phyloP scores from a whole-genome alignment of 2,329 filamentous ascomycete species.

The Aspergillus pseudoterreus region DNA sequence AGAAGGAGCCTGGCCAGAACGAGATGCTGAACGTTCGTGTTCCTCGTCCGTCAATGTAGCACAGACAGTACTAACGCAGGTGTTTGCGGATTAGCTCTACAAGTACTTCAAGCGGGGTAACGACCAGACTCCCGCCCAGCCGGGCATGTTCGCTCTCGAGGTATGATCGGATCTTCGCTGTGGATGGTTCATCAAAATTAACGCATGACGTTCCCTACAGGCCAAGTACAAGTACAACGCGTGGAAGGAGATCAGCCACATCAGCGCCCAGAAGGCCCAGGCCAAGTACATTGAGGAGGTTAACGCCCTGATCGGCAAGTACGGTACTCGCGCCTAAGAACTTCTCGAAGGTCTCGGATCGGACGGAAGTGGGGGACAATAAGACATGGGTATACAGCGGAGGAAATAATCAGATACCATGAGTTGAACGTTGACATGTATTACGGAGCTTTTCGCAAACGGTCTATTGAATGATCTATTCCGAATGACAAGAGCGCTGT shows the following conservation, averaged over 20 bases:
- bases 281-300: constrained; percentile 70
- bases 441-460: background rate
- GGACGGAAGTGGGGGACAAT: too few species aligned
- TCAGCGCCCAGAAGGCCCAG: constrained; percentile 66
- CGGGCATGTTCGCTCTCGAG: constrained; percentile 16
- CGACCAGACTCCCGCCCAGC: constrained; percentile 13
- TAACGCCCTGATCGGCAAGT: constrained; percentile 65
- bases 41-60: background rate
- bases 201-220: constrained; percentile 38
- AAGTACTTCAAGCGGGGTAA: constrained; percentile 17
- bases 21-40: constrained; percentile 32
- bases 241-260: constrained; percentile 68
- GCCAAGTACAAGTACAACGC: constrained; percentile 75
- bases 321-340: constrained; percentile 44
- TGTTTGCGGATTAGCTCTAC: constrained; percentile 12
- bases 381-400: too few species aligned
- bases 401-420: background rate
- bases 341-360: too few species aligned
- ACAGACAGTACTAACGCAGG: background rate
- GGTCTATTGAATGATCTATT: background rate
- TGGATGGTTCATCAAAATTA: constrained; percentile 1
- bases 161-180: constrained; percentile 6
- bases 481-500: background rate
- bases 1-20: constrained; percentile 18
- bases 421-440: background rate